These are phyloP conservation scores for Gossypium ekmanianum DNA, from an alignment of 345 rosid genomes.

Conservation along the genomic window DNA sequence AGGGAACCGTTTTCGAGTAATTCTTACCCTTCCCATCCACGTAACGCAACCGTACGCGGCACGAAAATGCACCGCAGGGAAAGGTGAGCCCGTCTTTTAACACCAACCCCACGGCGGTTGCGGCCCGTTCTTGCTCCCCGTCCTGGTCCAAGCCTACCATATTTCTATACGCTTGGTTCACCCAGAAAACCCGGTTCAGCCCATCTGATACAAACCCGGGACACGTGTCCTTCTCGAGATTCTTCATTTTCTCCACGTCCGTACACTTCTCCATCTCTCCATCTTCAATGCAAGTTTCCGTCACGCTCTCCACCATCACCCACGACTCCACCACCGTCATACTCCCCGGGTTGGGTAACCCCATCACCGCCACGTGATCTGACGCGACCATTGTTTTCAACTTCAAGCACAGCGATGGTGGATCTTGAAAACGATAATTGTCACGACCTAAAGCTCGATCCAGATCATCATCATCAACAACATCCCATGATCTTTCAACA, in stretches of 20 bases:
- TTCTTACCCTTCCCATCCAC: slow-evolving; percentile 24
- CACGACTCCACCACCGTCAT: slow-evolving; percentile 31
- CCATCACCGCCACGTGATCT: not conserved
- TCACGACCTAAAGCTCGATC: not conserved
- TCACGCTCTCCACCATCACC: slow-evolving; percentile 45
- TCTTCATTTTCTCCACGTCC: slow-evolving; percentile 32
- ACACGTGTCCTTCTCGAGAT: slow-evolving; percentile 38
- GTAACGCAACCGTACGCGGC: slow-evolving; percentile 35
- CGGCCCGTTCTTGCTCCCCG: slow-evolving; percentile 3
- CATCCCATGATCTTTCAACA: not conserved
- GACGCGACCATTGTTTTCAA: slow-evolving; percentile 3
- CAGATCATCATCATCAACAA: not conserved
- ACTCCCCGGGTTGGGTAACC: not conserved
- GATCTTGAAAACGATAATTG: not conserved
- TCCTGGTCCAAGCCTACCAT: slow-evolving; percentile 17
- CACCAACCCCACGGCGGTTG: slow-evolving; percentile 34
- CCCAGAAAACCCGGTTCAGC: slow-evolving; percentile 38
- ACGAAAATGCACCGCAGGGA: slow-evolving; percentile 28
- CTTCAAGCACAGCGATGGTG: not conserved
- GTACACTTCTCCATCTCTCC: slow-evolving; percentile 25
- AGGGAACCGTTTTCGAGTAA: slow-evolving; percentile 39
- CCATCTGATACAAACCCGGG: slow-evolving; percentile 50
- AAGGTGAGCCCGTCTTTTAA: slow-evolving; percentile 23
- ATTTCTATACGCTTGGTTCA: slow-evolving; percentile 43
- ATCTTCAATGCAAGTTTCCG: slow-evolving; percentile 21